phyloP scores from a whole-genome alignment of 2,329 filamentous ascomycete genomes.

The Aspergillus sp. region DNA sequence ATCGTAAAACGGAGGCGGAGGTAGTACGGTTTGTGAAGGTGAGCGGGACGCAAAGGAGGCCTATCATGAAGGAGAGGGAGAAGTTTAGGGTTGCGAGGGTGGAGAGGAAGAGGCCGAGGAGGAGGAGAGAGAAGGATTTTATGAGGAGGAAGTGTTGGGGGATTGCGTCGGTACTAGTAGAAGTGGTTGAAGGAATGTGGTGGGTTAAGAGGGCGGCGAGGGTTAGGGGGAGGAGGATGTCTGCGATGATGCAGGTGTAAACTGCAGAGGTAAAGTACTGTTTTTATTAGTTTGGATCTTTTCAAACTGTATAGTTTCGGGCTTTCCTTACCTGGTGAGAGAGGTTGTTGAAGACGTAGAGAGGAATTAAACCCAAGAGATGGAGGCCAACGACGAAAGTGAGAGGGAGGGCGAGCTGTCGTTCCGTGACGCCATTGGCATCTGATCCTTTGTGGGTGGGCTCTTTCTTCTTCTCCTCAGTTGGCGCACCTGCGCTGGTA shows the following conservation, averaged over 20 bases:
- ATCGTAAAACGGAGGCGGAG: slow-evolving; percentile 13
- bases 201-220: slow-evolving; percentile 51
- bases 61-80: slow-evolving; percentile 77
- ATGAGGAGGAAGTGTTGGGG: slow-evolving; percentile 68
- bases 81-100: slow-evolving; percentile 95
- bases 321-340: slow-evolving; percentile 52
- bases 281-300: slow-evolving; percentile 8
- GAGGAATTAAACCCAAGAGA: slow-evolving; percentile 68
- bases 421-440: slow-evolving; percentile 26
- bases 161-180: slow-evolving; percentile 15
- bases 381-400: slow-evolving; percentile 66
- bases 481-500: slow-evolving; percentile 16
- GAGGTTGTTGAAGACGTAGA: slow-evolving; percentile 79
- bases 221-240: slow-evolving; percentile 50
- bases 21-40: slow-evolving; percentile 53
- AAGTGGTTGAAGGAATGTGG: slow-evolving; percentile 44
- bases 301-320: not conserved
- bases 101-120: slow-evolving; percentile 85
- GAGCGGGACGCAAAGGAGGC: slow-evolving; percentile 69
- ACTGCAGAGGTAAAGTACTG: slow-evolving; percentile 58
- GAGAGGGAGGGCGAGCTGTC: slow-evolving; percentile 49
- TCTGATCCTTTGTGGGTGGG: slow-evolving; percentile 13
- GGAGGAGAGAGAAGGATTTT: slow-evolving; percentile 85
- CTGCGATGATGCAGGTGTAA: slow-evolving; percentile 49
- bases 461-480: slow-evolving; percentile 26